Conservation (phyloP, 139 green algal species). For the Microglena sp. region DNA sequence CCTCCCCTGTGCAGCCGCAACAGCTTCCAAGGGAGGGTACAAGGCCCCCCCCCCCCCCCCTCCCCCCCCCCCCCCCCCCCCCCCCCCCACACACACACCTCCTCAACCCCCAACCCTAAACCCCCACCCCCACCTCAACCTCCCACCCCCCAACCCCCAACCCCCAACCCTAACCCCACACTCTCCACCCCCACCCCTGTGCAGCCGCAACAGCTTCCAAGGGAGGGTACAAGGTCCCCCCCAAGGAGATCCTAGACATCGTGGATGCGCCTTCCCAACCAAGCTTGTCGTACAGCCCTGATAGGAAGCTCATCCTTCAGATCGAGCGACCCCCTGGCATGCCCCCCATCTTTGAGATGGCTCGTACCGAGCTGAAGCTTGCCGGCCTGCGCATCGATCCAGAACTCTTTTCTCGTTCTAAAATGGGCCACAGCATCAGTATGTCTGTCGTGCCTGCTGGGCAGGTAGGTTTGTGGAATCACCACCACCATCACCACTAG, state of each 20-base stretch:
- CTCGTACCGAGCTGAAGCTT: constrained; percentile 87
- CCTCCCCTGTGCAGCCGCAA: too few species aligned
- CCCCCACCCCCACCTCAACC: too few species aligned
- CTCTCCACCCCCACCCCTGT: too few species aligned
- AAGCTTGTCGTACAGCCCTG: constrained; percentile 79
- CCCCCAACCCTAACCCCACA: too few species aligned
- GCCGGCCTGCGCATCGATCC: constrained; percentile 83
- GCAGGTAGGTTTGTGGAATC: constrained; percentile 8
- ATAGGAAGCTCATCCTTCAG: constrained; percentile 73
- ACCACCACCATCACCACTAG: too few species aligned
- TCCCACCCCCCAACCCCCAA: too few species aligned
- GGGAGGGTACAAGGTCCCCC: constrained; percentile 40
- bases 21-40: too few species aligned
- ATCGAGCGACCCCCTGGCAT: constrained; percentile 62
- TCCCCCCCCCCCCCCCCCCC: too few species aligned
- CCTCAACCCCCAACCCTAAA: too few species aligned
- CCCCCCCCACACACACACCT: too few species aligned
- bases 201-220: neutral
- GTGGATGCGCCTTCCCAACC: constrained; percentile 77
- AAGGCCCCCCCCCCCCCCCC: too few species aligned
- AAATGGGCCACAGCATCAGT: constrained; percentile 67
- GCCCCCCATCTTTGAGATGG: constrained; percentile 83
- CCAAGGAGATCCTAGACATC: constrained; percentile 76
- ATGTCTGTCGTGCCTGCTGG: constrained; percentile 28
- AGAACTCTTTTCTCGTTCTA: constrained; percentile 54